A percentile compares a stretch with the other conserved stretches of the same genome.
Evolutionary conservation across 225 moss, liverwort and hornwort genomes (phyloP).

Genomic region (Physcomitrellopsis africana): DNA sequence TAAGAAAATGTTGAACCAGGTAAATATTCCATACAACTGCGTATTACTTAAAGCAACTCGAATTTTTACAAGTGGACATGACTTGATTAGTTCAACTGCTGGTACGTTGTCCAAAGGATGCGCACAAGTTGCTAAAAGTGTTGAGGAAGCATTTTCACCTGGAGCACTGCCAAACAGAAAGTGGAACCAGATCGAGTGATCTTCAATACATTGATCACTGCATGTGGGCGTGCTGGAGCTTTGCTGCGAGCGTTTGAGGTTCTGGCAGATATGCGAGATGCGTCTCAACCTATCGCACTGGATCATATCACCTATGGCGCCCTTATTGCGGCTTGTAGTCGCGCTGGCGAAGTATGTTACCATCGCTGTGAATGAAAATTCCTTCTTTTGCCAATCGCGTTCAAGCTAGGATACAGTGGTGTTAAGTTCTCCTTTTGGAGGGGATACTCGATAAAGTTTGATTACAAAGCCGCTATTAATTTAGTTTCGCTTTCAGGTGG

Average conservation of each 20-base stretch:
- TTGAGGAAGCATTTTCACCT: constrained; percentile 9
- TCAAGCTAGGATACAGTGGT: neutral
- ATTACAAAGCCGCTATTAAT: neutral
- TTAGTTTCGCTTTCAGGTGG: constrained; percentile 49
- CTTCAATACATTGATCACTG: constrained; percentile 82
- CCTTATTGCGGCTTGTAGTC: constrained; percentile 75
- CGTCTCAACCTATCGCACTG: constrained; percentile 49
- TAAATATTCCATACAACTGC: constrained; percentile 20
- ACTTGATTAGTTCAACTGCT: neutral
- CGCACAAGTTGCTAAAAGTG: neutral
- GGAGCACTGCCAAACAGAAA: constrained; percentile 45
- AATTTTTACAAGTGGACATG: neutral
- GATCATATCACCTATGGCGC: constrained; percentile 80
- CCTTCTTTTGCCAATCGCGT: neutral
- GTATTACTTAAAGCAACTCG: neutral
- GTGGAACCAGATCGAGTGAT: constrained; percentile 82
- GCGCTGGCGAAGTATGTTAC: constrained; percentile 67
- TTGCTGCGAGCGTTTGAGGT: constrained; percentile 87
- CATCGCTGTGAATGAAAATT: neutral
- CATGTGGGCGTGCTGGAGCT: constrained; percentile 82
- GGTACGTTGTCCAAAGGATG: neutral
- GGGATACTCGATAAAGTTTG: neutral
- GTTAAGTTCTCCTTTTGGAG: neutral
- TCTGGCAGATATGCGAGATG: constrained; percentile 68
- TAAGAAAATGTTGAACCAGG: constrained; percentile 82